Conservation (phyloP, 345 rosid species). For the Firmiana major region DNA sequence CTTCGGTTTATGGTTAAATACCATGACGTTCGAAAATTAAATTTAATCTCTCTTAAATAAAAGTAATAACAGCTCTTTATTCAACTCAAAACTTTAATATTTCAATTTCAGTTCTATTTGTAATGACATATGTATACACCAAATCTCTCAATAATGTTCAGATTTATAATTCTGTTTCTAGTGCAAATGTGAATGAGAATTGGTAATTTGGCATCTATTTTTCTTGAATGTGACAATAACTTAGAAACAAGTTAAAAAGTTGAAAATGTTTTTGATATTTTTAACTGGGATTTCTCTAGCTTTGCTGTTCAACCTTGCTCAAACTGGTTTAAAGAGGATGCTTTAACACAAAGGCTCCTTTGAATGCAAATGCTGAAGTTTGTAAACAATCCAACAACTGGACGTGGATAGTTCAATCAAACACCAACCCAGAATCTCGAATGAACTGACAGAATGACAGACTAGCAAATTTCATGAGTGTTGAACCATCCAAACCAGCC, state of each 20-base stretch:
- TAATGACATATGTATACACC: too few species aligned
- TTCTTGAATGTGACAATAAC: background rate
- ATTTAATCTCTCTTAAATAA: too few species aligned
- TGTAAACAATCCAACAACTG: background rate
- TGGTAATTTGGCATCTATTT: background rate
- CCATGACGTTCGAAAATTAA: too few species aligned
- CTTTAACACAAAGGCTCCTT: background rate
- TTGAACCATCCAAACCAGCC: background rate
- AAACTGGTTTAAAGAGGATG: background rate
- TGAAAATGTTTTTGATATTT: background rate
- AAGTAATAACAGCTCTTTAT: too few species aligned
- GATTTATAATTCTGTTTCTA: background rate
- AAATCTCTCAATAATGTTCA: background rate
- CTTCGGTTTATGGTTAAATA: too few species aligned
- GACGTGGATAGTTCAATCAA: background rate
- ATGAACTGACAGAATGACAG: slow-evolving; percentile 6
- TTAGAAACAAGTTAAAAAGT: background rate
- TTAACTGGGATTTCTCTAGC: background rate
- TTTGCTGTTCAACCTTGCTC: background rate
- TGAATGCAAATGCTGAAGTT: background rate
- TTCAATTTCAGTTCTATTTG: background rate
- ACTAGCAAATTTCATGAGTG: background rate
- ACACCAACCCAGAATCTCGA: background rate
- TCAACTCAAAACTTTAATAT: background rate
- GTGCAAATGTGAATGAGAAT: background rate